Evolutionary conservation across 768 basidiomycete species (phyloP), one percentile per base, ranked within the genome.

Genomic region (Amanita polypyramis): DNA sequence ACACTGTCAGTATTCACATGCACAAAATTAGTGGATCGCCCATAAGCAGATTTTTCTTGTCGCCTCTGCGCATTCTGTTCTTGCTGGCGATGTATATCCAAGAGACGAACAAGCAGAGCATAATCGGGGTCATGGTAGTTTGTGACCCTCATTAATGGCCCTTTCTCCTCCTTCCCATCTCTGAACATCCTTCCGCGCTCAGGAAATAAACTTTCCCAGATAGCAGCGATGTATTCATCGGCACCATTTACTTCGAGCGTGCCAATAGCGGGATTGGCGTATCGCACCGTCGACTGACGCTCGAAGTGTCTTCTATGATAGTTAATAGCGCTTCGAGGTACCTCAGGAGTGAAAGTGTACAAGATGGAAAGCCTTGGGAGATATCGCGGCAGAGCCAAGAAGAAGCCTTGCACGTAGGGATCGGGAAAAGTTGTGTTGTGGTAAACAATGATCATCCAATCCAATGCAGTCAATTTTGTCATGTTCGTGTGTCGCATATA

Each of bases 121-220:
- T 30, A 3, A 14, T 21, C 2, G 5, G n/a, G n/a, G 12, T 32
- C 39, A 8, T 21, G 32, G 1, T 2, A 4, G 19, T 17, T 48
- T 12, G 36, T 1, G 5, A 40, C 37, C 8, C 6, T 34, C 38
- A 41, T 30, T 29, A 48, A 23, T 5, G 17, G 32, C 47, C 25
- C 27, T 8, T 15, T 14, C 7, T 25, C 20, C 25, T 39, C 7
- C 25, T 37, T 46, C 17, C 47, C 47, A 14, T 48, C 40, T 17
- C 21, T 41, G 12, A 40, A 15, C 17, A 48, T 15, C 39, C 9
- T 21, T 4, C 32, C 10, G 0, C 47, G 29, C 3, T 11, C 6
- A 2, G 47, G 47, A 11, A 48, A 48, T 2, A 48, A 17, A 8
- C 47, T 48, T 33, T 48, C 47, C 47, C 47, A 48, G n/a, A 33